Evolutionary conservation across 768 basidiomycete genomes (phyloP).

Genomic region (Crepidotus variabilis): DNA sequence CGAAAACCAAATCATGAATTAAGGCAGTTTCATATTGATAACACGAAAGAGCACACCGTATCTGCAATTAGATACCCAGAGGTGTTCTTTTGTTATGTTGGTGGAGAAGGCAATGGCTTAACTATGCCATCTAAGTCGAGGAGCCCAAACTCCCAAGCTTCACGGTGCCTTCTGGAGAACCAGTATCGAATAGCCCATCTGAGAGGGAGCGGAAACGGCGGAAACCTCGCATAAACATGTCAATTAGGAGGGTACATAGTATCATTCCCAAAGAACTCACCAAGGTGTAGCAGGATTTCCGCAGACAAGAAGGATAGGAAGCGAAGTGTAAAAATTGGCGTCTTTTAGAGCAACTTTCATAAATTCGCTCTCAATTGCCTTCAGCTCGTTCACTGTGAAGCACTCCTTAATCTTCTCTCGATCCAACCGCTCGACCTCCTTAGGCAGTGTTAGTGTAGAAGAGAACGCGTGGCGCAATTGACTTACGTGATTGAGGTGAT

Average conservation of each 20-base stretch:
- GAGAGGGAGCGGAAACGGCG: constrained; percentile 21
- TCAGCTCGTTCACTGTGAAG: constrained; percentile 22
- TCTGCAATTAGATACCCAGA: too few species aligned
- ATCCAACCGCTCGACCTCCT: constrained; percentile 26
- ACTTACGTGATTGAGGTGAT: constrained; percentile 23
- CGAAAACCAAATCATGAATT: too few species aligned
- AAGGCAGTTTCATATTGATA: too few species aligned
- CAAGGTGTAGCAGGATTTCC: constrained; percentile 10
- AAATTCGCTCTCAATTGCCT: constrained; percentile 16
- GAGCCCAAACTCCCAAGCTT: constrained; percentile 28
- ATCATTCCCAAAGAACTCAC: neutral
- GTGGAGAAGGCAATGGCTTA: constrained; percentile 12
- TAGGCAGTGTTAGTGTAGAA: neutral
- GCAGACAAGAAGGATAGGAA: constrained; percentile 21
- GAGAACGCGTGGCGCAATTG: neutral
- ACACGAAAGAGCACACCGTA: too few species aligned
- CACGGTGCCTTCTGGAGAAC: constrained; percentile 20
- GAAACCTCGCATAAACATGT: constrained; percentile 16
- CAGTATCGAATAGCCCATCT: constrained; percentile 20
- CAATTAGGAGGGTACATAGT: neutral
- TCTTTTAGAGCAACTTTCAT: constrained; percentile 16
- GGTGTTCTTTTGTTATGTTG: constrained; percentile 2
- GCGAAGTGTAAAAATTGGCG: constrained; percentile 17
- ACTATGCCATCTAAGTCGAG: constrained; percentile 21
- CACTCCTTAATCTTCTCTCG: constrained; percentile 19